Conservation (phyloP, 225 moss, liverwort and hornwort species). For the Bryoerythrophyllum caledonicum region DNA sequence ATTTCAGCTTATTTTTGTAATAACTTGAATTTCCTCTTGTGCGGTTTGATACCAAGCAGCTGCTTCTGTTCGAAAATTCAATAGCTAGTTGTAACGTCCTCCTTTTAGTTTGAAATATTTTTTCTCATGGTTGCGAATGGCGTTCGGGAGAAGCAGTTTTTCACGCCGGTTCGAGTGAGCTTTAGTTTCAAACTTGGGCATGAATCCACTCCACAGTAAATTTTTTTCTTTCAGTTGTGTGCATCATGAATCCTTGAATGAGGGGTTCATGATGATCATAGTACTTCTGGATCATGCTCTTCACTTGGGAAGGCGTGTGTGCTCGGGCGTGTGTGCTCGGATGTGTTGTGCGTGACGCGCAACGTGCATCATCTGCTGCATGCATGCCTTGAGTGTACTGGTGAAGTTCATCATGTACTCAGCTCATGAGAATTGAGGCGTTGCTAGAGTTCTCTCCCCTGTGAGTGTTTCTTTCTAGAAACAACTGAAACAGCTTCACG, state of each 20-base stretch:
- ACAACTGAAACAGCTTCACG: no score
- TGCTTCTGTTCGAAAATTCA: no score
- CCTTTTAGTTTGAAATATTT: no score
- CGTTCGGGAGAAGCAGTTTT: no score
- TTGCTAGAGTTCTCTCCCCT: background rate
- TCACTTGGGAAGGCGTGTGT: background rate
- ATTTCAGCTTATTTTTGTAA: background rate
- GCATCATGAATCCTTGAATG: background rate
- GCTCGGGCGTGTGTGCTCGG: background rate
- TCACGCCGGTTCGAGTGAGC: no score
- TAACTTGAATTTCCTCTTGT: background rate
- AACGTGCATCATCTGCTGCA: constrained; percentile 24
- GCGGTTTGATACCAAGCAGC: no score
- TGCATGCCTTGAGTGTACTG: constrained; percentile 19
- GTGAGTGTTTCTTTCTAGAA: background rate
- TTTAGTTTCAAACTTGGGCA: no score
- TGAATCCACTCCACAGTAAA: no score
- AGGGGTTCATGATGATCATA: background rate
- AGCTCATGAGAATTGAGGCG: background rate
- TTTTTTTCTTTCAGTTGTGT: no score
- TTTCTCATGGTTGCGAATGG: no score
- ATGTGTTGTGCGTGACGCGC: background rate
- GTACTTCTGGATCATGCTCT: constrained; percentile 6
- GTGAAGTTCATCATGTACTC: background rate
- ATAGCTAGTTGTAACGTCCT: no score